phyloP scores from a whole-genome alignment of 805 yeast species.

The Cyberlindnera nakhonratchasimensis region DNA sequence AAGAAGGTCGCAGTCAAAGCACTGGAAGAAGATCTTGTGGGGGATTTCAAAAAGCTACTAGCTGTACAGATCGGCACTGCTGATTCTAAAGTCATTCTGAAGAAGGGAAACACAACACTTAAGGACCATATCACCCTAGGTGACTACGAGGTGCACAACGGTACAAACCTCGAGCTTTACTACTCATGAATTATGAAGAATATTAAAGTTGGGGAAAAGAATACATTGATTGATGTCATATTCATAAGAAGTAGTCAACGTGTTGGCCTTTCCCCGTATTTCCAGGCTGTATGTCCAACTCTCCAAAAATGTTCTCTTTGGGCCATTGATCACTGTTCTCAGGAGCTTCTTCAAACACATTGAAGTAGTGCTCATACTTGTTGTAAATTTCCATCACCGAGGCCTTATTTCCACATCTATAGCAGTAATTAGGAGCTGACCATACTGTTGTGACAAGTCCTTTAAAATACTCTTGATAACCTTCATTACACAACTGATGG shows the following conservation, averaged over 20 bases:
- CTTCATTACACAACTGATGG: conserved; percentile 95
- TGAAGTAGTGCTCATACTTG: conserved; percentile 68
- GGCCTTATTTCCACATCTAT: conserved; percentile 95
- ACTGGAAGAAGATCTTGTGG: conserved; percentile 77
- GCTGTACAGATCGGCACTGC: conserved; percentile 79
- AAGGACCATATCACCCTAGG: conserved; percentile 89
- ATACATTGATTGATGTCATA: neutral
- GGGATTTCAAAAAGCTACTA: conserved; percentile 83
- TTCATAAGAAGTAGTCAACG: conserved; percentile 49
- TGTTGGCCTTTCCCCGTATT: conserved; percentile 32
- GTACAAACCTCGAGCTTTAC: conserved; percentile 81
- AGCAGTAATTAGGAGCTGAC: conserved; percentile 98
- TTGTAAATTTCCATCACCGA: conserved; percentile 87
- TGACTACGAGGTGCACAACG: conserved; percentile 94
- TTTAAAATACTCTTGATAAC: conserved; percentile 86
- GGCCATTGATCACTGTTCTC: conserved; percentile 61
- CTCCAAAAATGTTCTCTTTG: conserved; percentile 26
- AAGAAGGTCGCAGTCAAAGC: conserved; percentile 88
- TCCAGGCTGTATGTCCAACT: conserved; percentile 1
- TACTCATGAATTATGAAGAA: conserved; percentile 42
- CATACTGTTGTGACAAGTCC: conserved; percentile 94
- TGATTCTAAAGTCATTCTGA: conserved; percentile 61
- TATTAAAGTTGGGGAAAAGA: too few species aligned
- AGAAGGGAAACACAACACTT: conserved; percentile 79
- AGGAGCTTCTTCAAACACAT: conserved; percentile 96